A percentile compares a stretch with the other conserved stretches of the same genome.
These are phyloP conservation scores for Dendrobium huoshanense DNA, from an alignment of 106 monocot species.

Conservation along the genomic window DNA sequence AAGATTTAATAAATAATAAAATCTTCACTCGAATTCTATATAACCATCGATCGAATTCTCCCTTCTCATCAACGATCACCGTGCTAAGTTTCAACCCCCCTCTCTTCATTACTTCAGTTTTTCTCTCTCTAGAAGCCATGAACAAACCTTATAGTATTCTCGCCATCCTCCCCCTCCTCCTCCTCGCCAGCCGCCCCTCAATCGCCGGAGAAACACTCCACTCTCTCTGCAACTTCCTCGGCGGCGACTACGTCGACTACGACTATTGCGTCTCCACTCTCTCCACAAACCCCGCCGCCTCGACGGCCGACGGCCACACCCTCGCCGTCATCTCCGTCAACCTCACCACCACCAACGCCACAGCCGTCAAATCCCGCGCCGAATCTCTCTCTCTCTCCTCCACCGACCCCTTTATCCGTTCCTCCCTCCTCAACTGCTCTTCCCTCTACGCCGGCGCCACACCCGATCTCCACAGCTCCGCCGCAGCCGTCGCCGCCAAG, in stretches of 20 bases:
- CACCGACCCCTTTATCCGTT: not conserved
- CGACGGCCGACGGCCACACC: slow-evolving; percentile 1
- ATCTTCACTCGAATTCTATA: too few relatives aligned
- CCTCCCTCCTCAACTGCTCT: slow-evolving; percentile 5
- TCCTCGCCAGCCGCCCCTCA: not conserved
- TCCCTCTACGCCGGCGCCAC: slow-evolving; percentile 6
- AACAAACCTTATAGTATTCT: not conserved
- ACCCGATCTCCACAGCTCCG: not conserved
- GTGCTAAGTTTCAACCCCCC: too few relatives aligned
- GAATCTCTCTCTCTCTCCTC: not conserved
- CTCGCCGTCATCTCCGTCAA: slow-evolving; percentile 21
- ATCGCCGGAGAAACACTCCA: not conserved
- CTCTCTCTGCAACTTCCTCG: slow-evolving; percentile 7
- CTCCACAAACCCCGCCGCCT: not conserved
- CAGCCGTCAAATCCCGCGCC: slow-evolving; percentile 6
- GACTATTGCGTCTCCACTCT: slow-evolving; percentile 23
- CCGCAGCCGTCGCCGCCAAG: not conserved
- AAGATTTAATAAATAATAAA: too few relatives aligned
- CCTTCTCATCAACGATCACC: too few relatives aligned
- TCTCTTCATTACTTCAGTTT: too few relatives aligned
- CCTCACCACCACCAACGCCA: slow-evolving; percentile 16
- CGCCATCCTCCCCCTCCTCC: not conserved
- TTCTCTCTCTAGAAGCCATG: not conserved
- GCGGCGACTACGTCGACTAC: slow-evolving; percentile 14
- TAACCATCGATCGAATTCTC: too few relatives aligned